Conservation (phyloP, 805 yeast genomes). For the Komagataella kurtzmanii region DNA sequence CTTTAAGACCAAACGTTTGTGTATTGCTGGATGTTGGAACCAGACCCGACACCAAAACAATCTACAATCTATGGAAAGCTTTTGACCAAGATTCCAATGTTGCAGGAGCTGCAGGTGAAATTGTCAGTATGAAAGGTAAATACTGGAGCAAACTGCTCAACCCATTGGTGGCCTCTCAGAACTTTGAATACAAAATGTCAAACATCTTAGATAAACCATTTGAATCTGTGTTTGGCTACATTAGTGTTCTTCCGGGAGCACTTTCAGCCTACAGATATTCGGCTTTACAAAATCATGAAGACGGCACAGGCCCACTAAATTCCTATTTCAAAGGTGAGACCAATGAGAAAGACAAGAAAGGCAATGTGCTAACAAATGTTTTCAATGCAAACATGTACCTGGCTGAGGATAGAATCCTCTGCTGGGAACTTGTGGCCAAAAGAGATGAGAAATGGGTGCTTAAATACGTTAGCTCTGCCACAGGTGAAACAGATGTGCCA, state of each 20-base stretch:
- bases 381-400: constrained; percentile 94
- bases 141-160: constrained; percentile 71
- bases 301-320: constrained; percentile 84
- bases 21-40: constrained; percentile 95
- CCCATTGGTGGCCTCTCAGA: constrained; percentile 92
- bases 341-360: constrained; percentile 12
- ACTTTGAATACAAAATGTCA: constrained; percentile 95
- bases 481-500: constrained; percentile 96
- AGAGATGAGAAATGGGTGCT: constrained; percentile 74
- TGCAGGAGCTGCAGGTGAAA: constrained; percentile 99
- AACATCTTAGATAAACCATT: constrained; percentile 89
- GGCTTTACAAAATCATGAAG: constrained; percentile 73
- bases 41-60: constrained; percentile 74
- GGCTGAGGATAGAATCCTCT: constrained; percentile 91
- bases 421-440: constrained; percentile 93
- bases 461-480: constrained; percentile 84
- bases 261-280: constrained; percentile 86
- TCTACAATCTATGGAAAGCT: constrained; percentile 94
- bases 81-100: constrained; percentile 93
- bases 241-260: constrained; percentile 91
- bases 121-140: constrained; percentile 88
- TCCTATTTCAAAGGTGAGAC: constrained; percentile 85
- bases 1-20: constrained; percentile 82
- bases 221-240: constrained; percentile 87
- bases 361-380: constrained; percentile 36